Evolutionary conservation across 805 yeast genomes (phyloP).

Genomic region (Lipomyces sp.): DNA sequence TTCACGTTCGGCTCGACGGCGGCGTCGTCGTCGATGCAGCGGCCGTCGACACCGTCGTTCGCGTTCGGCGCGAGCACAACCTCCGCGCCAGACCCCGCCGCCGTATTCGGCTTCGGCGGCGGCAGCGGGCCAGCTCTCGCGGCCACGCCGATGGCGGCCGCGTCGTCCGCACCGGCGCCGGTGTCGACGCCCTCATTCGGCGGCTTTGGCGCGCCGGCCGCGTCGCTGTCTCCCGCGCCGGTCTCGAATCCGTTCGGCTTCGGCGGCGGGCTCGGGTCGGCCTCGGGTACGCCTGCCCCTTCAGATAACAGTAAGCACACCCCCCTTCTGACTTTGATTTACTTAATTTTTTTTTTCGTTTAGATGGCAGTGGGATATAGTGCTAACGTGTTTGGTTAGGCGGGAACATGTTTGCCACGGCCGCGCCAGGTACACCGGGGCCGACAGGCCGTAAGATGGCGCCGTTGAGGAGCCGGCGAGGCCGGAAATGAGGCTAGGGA

Average conservation of each 20-base stretch:
- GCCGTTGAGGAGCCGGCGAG: slow-evolving; percentile 23
- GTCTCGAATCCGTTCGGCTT: background rate
- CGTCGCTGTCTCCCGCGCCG: background rate
- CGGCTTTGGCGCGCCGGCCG: too few relatives aligned
- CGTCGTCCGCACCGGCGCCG: background rate
- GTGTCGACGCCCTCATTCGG: background rate
- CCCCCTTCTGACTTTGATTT: too few relatives aligned
- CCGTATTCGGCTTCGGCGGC: slow-evolving; percentile 26
- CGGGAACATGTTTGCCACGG: slow-evolving; percentile 23
- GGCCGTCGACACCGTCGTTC: slow-evolving; percentile 4
- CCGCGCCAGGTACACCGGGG: slow-evolving; percentile 18
- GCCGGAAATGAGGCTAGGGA: slow-evolving; percentile 6
- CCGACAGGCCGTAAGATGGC: slow-evolving; percentile 25
- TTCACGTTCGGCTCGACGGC: slow-evolving; percentile 1
- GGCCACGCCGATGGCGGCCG: slow-evolving; percentile 5
- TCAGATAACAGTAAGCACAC: background rate
- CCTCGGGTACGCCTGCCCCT: too few relatives aligned
- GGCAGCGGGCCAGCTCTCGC: slow-evolving; percentile 5
- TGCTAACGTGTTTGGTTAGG: background rate
- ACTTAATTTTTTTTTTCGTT: slow-evolving; percentile 1
- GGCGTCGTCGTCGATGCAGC: background rate
- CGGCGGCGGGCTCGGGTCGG: too few relatives aligned
- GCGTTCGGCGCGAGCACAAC: slow-evolving; percentile 9
- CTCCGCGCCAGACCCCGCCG: slow-evolving; percentile 15
- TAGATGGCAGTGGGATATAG: too few relatives aligned